Percentiles rank a stretch among this genome's conserved stretches.
These are phyloP conservation scores for Rosa multiflora DNA, from an alignment of 306 rosid species.

Conservation along the genomic window DNA sequence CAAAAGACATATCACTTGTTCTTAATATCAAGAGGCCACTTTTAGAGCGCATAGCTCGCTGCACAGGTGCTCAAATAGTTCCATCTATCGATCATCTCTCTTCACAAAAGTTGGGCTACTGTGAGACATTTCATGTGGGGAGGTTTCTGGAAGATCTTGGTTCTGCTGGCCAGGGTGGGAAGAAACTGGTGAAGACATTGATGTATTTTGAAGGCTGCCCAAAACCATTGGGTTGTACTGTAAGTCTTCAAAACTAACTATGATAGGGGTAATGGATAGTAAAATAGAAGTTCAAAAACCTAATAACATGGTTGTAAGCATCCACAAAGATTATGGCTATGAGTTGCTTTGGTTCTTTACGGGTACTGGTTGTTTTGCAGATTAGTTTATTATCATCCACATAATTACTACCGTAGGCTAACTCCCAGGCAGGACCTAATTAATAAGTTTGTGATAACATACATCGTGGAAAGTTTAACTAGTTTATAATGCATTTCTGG, in stretches of 20 bases:
- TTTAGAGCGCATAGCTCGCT: conserved; percentile 87
- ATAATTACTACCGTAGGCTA: background rate
- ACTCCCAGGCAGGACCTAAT: background rate
- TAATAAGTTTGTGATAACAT: background rate
- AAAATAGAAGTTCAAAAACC: background rate
- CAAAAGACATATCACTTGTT: conserved; percentile 83
- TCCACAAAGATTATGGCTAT: background rate
- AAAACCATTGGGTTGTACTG: conserved; percentile 94
- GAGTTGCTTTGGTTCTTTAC: background rate
- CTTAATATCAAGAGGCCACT: conserved; percentile 87
- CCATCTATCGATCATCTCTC: conserved; percentile 85
- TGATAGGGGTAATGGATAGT: background rate
- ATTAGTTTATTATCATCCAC: background rate
- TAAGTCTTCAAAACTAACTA: conserved; percentile 46
- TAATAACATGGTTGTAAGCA: conserved; percentile 1
- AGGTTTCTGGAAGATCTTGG: conserved; percentile 71
- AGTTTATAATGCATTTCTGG: background rate
- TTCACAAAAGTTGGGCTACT: conserved; percentile 79
- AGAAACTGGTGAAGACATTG: conserved; percentile 74
- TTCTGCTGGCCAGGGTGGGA: conserved; percentile 61
- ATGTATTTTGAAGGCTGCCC: conserved; percentile 99
- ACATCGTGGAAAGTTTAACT: background rate
- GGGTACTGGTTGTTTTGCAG: background rate
- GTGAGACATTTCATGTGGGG: conserved; percentile 80
- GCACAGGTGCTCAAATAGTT: conserved; percentile 85